phyloP scores from a whole-genome alignment of 768 basidiomycete species.

The Clavulina sp. region DNA sequence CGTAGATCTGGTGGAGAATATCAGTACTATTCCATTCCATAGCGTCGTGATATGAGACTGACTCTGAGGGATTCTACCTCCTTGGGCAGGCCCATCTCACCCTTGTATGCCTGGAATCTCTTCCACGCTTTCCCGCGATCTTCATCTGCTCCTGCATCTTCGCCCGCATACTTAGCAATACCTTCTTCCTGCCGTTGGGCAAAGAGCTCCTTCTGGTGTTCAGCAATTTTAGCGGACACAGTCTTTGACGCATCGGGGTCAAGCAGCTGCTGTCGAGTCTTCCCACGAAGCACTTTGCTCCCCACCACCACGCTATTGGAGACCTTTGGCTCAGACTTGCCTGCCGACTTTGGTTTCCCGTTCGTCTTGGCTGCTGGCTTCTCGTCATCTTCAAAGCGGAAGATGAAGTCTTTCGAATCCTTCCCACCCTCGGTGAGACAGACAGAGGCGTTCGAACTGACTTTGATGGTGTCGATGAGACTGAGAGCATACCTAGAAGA shows the following conservation, averaged over 20 bases:
- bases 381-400: slow-evolving; percentile 43
- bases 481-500: slow-evolving; percentile 61
- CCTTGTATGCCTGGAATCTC: slow-evolving; percentile 90
- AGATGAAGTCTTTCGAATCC: slow-evolving; percentile 70
- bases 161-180: slow-evolving; percentile 66
- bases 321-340: slow-evolving; percentile 28
- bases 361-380: slow-evolving; percentile 15
- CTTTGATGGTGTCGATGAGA: slow-evolving; percentile 72
- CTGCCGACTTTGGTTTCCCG: slow-evolving; percentile 28
- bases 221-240: slow-evolving; percentile 49
- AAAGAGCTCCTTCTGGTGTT: slow-evolving; percentile 79
- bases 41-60: slow-evolving; percentile 16
- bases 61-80: slow-evolving; percentile 69
- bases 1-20: slow-evolving; percentile 43
- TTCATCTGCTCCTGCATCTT: slow-evolving; percentile 50
- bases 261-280: slow-evolving; percentile 36
- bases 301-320: slow-evolving; percentile 26
- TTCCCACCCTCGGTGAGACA: slow-evolving; percentile 76
- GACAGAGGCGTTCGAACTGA: slow-evolving; percentile 45
- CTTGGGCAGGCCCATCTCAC: slow-evolving; percentile 77
- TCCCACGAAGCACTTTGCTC: slow-evolving; percentile 76
- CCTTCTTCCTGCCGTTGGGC: slow-evolving; percentile 60
- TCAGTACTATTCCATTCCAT: background rate
- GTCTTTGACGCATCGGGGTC: slow-evolving; percentile 10
- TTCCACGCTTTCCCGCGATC: slow-evolving; percentile 92